A percentile compares a stretch with the other conserved stretches of the same genome.
Conservation (phyloP, 371 early-diverging fungal genomes). For the Apophysomyces variabilis region DNA sequence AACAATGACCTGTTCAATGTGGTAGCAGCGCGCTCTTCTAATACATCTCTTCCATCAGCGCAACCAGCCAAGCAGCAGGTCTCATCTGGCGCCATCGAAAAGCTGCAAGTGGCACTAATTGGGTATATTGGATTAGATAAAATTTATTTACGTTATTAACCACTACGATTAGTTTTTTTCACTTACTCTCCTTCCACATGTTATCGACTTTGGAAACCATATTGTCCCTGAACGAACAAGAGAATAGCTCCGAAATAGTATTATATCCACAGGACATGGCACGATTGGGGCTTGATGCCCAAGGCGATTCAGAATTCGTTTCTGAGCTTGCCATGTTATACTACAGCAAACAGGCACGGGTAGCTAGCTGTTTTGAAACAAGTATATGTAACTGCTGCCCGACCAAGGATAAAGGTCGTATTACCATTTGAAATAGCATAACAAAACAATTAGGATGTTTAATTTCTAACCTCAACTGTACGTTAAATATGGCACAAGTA, state of each 20-base stretch:
- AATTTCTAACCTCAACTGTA: too few relatives aligned
- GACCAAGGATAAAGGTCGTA: conserved; percentile 11
- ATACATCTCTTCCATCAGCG: conserved; percentile 8
- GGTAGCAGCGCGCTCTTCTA: conserved; percentile 28
- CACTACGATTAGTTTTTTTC: conserved; percentile 40
- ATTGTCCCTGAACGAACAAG: conserved; percentile 30
- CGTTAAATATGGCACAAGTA: too few relatives aligned
- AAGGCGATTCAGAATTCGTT: conserved; percentile 44
- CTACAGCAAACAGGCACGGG: conserved; percentile 40
- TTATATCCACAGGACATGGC: conserved; percentile 48
- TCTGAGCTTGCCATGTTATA: conserved; percentile 44
- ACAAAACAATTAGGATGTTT: too few relatives aligned
- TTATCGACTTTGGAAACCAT: conserved; percentile 35
- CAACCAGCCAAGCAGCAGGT: conserved; percentile 8
- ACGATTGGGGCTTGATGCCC: conserved; percentile 51
- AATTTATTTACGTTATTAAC: too few relatives aligned
- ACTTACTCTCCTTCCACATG: conserved; percentile 36
- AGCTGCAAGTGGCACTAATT: conserved; percentile 18
- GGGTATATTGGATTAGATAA: conserved; percentile 11
- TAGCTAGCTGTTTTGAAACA: conserved; percentile 23
- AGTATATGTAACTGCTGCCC: conserved; percentile 13
- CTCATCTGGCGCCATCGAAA: conserved; percentile 14
- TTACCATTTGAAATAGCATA: conserved; percentile 7
- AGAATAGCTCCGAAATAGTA: conserved; percentile 19
- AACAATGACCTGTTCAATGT: conserved; percentile 36